Evolutionary conservation across 2,329 filamentous ascomycete species (phyloP).

Genomic region (Zarea fungicola): DNA sequence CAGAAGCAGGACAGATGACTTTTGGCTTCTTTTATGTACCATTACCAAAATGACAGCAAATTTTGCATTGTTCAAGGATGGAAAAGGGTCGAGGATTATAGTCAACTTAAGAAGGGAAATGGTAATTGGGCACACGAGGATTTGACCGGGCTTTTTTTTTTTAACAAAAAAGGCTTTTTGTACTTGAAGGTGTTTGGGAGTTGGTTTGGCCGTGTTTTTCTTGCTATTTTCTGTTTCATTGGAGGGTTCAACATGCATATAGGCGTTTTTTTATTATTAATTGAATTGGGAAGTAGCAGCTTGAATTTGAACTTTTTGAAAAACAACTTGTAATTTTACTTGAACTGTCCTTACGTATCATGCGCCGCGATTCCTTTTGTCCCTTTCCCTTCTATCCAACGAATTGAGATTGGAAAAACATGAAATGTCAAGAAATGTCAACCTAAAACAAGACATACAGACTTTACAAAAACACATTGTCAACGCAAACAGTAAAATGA

Average conservation of each 20-base stretch:
- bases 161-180: too few species aligned
- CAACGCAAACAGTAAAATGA: too few species aligned
- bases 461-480: not conserved
- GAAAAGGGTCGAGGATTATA: not conserved
- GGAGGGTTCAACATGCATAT: not conserved
- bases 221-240: not conserved
- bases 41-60: not conserved
- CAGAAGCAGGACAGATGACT: too few species aligned
- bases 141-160: not conserved
- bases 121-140: slow-evolving; percentile 3
- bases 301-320: too few species aligned
- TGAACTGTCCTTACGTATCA: not conserved
- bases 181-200: not conserved
- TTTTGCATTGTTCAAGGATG: slow-evolving; percentile 1
- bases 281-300: too few species aligned
- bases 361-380: not conserved
- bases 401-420: not conserved
- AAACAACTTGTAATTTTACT: not conserved
- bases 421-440: not conserved
- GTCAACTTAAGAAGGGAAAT: not conserved
- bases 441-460: not conserved
- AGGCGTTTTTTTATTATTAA: not conserved
- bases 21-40: not conserved
- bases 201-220: not conserved
- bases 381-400: not conserved